Percentiles rank a stretch among this genome's conserved stretches.
Evolutionary conservation across 495 filamentous ascomycete species (phyloP).

Genomic region (Hypoxylon lienhwacheense): DNA sequence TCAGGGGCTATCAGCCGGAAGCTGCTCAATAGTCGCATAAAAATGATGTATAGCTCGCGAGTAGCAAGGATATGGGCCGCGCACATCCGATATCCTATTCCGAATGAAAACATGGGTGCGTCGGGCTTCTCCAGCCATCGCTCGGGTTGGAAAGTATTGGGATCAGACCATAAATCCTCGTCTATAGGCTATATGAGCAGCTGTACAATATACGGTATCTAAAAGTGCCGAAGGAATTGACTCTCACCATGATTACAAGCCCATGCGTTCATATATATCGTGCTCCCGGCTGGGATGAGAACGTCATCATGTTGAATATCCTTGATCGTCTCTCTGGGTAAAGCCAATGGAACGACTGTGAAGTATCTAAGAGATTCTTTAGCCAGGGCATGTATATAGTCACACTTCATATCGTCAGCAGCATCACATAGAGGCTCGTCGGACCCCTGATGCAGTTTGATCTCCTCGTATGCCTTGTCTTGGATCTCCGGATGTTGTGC

Average conservation of each 20-base stretch:
- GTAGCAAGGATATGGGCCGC: conserved; percentile 65
- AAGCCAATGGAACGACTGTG: conserved; percentile 61
- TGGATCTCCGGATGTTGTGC: conserved; percentile 63
- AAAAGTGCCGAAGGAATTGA: not conserved
- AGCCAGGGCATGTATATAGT: conserved; percentile 61
- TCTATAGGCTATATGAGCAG: conserved; percentile 41
- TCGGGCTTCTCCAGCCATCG: conserved; percentile 65
- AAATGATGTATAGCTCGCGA: conserved; percentile 65
- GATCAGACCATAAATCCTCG: conserved; percentile 59
- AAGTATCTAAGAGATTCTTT: conserved; percentile 63
- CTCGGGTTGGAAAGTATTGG: conserved; percentile 61
- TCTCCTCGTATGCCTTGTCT: conserved; percentile 58
- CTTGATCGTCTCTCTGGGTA: conserved; percentile 62
- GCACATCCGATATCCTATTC: conserved; percentile 68
- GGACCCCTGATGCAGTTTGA: conserved; percentile 55
- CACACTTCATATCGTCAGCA: conserved; percentile 63
- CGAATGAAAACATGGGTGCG: conserved; percentile 62
- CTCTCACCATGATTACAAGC: conserved; percentile 61
- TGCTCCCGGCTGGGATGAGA: conserved; percentile 60
- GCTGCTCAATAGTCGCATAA: conserved; percentile 61
- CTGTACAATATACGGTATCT: not conserved
- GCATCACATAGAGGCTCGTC: conserved; percentile 59
- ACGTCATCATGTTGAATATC: conserved; percentile 61
- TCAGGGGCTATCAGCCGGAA: conserved; percentile 58
- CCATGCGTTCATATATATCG: conserved; percentile 67